Evolutionary conservation across 371 early-diverging fungal species (phyloP).

Genomic region (Apophysomyces trapeziformis): DNA sequence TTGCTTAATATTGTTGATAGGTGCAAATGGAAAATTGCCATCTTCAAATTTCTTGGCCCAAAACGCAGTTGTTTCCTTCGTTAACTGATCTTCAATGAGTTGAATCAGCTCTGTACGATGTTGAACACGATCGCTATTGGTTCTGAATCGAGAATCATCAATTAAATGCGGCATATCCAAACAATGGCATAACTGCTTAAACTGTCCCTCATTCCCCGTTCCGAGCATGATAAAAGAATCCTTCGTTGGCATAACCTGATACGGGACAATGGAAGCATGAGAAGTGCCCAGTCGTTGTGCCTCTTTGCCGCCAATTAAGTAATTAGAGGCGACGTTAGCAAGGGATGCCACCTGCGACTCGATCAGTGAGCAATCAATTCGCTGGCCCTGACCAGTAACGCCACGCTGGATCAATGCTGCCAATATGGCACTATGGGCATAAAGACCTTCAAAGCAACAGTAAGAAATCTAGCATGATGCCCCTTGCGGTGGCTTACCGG

Average conservation of each 20-base stretch:
- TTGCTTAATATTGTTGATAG: constrained; percentile 83
- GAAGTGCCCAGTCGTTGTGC: constrained; percentile 86
- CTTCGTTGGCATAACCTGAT: constrained; percentile 85
- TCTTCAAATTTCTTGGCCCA: constrained; percentile 73
- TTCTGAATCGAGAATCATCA: constrained; percentile 56
- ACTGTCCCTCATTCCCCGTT: constrained; percentile 89
- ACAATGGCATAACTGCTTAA: constrained; percentile 62
- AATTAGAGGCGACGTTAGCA: constrained; percentile 88
- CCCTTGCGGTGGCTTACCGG: constrained; percentile 51
- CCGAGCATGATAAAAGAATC: constrained; percentile 88
- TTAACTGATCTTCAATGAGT: constrained; percentile 57
- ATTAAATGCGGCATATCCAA: constrained; percentile 58
- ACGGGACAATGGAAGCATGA: constrained; percentile 93
- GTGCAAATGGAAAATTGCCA: constrained; percentile 81
- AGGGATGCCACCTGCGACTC: constrained; percentile 88
- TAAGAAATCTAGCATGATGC: not conserved
- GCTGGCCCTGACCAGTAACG: constrained; percentile 75
- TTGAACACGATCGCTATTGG: constrained; percentile 75
- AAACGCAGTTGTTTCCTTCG: constrained; percentile 51
- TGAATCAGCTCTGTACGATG: constrained; percentile 69
- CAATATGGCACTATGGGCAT: constrained; percentile 87
- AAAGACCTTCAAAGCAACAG: constrained; percentile 40
- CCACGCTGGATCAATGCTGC: constrained; percentile 81
- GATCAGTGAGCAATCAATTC: constrained; percentile 84
- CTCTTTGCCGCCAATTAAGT: constrained; percentile 81